Evolutionary conservation across 768 basidiomycete genomes (phyloP).

Genomic region (Auriculariales sp.): DNA sequence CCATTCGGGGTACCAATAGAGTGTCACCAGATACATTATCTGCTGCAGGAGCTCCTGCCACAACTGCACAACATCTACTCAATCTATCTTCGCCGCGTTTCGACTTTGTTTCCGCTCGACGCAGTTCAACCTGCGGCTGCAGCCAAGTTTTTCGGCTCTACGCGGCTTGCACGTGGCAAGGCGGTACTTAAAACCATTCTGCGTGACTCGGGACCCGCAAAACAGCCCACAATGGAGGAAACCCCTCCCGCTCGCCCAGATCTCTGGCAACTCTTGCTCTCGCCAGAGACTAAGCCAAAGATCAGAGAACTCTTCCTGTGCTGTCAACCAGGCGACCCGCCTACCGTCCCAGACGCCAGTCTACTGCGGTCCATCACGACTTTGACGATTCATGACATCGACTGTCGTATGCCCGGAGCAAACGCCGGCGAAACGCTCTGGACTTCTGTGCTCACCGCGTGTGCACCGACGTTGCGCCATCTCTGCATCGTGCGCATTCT

Average conservation of each 20-base stretch:
- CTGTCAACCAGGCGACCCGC: no score
- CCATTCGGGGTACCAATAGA: no score
- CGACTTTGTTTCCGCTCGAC: neutral
- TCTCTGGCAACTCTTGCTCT: no score
- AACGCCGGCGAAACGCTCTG: neutral
- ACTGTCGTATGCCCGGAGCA: neutral
- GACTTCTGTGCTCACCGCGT: neutral
- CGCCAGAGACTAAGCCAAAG: no score
- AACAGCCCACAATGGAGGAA: no score
- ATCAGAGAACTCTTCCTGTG: no score
- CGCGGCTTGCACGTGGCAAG: no score
- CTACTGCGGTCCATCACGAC: neutral
- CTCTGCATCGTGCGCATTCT: neutral
- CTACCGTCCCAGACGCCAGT: neutral
- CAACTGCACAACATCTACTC: neutral
- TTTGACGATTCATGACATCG: neutral
- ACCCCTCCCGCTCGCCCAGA: no score
- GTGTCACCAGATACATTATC: neutral
- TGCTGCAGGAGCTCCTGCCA: neutral
- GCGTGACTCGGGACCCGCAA: no score
- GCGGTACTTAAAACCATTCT: no score
- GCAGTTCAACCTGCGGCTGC: neutral
- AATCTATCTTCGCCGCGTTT: neutral
- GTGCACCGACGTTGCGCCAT: neutral
- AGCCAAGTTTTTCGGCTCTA: no score